Percentiles rank a stretch among this genome's conserved stretches.
These are phyloP conservation scores for Sambucus nigra DNA, from an alignment of 129 eudicot species.

Conservation along the genomic window DNA sequence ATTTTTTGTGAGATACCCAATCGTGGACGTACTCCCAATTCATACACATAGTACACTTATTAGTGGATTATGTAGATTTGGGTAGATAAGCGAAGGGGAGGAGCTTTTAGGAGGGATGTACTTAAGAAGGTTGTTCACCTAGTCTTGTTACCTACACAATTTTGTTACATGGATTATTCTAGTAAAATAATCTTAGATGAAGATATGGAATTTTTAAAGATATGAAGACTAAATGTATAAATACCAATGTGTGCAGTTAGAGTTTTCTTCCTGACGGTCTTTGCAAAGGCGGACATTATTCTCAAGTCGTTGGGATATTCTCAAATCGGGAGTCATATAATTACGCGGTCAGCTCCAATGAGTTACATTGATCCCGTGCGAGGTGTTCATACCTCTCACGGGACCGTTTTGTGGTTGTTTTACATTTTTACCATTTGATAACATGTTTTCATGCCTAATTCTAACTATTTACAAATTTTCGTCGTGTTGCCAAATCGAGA, in stretches of 20 bases:
- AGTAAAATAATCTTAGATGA: slow-evolving; percentile 42
- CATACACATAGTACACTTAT: slow-evolving; percentile 81
- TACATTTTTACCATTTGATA: too few species aligned
- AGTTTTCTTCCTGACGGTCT: slow-evolving; percentile 71
- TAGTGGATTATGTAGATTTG: slow-evolving; percentile 58
- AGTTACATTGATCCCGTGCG: too few species aligned
- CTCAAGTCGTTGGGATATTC: slow-evolving; percentile 54
- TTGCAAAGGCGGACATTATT: slow-evolving; percentile 53
- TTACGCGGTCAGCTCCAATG: too few species aligned
- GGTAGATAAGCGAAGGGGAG: slow-evolving; percentile 44
- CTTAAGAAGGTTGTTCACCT: slow-evolving; percentile 52
- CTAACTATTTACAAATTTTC: too few species aligned
- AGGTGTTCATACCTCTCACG: too few species aligned
- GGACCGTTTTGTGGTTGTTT: too few species aligned
- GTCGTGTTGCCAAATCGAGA: too few species aligned
- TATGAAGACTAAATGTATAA: slow-evolving; percentile 48
- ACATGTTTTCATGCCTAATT: too few species aligned
- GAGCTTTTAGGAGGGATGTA: slow-evolving; percentile 73
- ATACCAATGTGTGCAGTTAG: slow-evolving; percentile 75
- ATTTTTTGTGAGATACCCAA: slow-evolving; percentile 84
- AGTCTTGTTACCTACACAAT: slow-evolving; percentile 68
- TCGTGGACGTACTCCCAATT: slow-evolving; percentile 63
- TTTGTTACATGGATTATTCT: slow-evolving; percentile 68
- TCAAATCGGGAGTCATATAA: too few species aligned
- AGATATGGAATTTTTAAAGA: slow-evolving; percentile 53